A percentile compares a stretch with the other conserved stretches of the same genome.
Conservation (phyloP, 177 flowering plant genomes). For the Vitis hybrid region DNA sequence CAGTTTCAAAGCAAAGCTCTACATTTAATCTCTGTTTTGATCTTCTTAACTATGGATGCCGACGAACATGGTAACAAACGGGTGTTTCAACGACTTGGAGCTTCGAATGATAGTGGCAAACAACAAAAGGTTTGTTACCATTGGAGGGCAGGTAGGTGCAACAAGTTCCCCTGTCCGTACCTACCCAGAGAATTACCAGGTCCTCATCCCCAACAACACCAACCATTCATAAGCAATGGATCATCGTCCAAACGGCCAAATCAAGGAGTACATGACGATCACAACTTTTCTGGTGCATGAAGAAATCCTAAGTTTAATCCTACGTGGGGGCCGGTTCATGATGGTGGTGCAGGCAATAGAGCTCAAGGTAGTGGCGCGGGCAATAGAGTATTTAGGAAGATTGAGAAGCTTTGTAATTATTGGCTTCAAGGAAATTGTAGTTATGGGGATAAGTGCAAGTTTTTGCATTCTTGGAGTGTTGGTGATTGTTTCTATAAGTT, state of each 20-base stretch:
- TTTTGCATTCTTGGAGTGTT: slow-evolving; percentile 49
- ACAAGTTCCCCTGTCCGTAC: slow-evolving; percentile 53
- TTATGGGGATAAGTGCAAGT: slow-evolving; percentile 42
- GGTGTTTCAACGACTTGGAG: slow-evolving; percentile 18
- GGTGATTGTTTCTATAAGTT: slow-evolving; percentile 55
- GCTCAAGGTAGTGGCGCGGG: too few relatives aligned
- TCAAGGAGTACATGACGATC: slow-evolving; percentile 26
- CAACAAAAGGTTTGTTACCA: slow-evolving; percentile 58
- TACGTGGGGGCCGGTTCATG: slow-evolving; percentile 5
- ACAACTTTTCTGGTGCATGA: slow-evolving; percentile 37
- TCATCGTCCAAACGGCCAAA: too few relatives aligned
- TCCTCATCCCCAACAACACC: too few relatives aligned
- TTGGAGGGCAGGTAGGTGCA: slow-evolving; percentile 69
- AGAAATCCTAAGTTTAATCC: slow-evolving; percentile 37
- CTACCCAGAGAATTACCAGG: too few relatives aligned
- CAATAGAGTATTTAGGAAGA: slow-evolving; percentile 4
- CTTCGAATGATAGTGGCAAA: slow-evolving; percentile 17
- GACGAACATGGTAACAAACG: slow-evolving; percentile 53
- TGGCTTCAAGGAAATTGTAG: slow-evolving; percentile 75
- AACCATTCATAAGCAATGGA: too few relatives aligned
- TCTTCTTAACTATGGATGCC: slow-evolving; percentile 46
- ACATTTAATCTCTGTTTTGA: not conserved
- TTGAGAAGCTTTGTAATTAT: slow-evolving; percentile 33
- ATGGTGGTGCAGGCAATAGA: too few relatives aligned
- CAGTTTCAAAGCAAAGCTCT: too few relatives aligned